phyloP scores from a whole-genome alignment of 805 yeast species.

The Candida sithepensis region DNA sequence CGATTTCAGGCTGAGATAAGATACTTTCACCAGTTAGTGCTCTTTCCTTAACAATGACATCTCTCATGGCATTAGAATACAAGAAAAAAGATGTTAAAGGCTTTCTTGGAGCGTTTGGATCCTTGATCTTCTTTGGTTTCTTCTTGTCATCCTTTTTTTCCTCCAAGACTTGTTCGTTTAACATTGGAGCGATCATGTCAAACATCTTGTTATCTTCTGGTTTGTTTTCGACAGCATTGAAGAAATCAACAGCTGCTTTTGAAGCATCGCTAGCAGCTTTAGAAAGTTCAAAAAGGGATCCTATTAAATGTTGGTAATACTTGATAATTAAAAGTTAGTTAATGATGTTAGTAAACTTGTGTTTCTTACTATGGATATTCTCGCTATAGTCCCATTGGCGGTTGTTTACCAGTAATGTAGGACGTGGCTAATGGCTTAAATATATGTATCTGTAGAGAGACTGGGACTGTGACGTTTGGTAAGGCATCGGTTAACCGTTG shows the following conservation, averaged over 20 bases:
- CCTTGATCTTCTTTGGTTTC: conserved; percentile 51
- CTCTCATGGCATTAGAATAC: conserved; percentile 72
- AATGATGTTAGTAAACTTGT: conserved; percentile 20
- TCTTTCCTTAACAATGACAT: conserved; percentile 66
- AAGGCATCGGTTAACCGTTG: not conserved
- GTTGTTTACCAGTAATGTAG: not conserved
- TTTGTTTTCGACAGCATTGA: conserved; percentile 53
- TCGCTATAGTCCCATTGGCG: no score
- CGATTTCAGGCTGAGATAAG: conserved; percentile 70
- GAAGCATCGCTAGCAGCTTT: conserved; percentile 88
- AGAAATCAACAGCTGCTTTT: conserved; percentile 71
- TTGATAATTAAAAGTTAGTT: not conserved
- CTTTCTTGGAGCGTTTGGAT: conserved; percentile 94
- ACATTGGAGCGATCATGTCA: conserved; percentile 31
- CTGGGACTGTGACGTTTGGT: not conserved
- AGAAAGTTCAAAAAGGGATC: conserved; percentile 76
- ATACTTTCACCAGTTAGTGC: conserved; percentile 55
- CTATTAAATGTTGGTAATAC: conserved; percentile 47
- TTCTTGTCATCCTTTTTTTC: conserved; percentile 41
- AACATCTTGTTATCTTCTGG: conserved; percentile 27
- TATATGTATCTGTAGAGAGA: not conserved
- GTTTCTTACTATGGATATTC: no score
- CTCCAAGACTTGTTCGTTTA: conserved; percentile 34
- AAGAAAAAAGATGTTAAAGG: conserved; percentile 86
- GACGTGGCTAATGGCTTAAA: not conserved